Conservation (phyloP, 306 rosid genomes). For the Cicer yamashitae region DNA sequence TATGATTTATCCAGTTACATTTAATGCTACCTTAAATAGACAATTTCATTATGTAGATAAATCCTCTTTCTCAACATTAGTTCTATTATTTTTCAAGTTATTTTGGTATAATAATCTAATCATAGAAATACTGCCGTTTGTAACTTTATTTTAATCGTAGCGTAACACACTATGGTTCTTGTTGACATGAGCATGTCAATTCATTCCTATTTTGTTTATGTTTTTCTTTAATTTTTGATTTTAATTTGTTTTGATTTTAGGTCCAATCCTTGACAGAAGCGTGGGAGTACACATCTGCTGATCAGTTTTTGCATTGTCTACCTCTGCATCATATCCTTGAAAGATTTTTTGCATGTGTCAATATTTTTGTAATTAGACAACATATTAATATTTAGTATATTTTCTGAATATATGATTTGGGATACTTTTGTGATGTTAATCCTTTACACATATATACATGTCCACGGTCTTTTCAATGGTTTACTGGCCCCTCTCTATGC, state of each 20-base stretch:
- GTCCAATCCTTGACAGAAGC: conserved; percentile 83
- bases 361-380: conserved; percentile 31
- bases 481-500: conserved; percentile 86
- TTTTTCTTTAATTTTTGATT: conserved; percentile 7
- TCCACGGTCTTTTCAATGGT: conserved; percentile 95
- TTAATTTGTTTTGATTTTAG: conserved; percentile 60
- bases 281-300: conserved; percentile 86
- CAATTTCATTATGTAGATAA: conserved; percentile 16
- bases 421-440: conserved; percentile 43
- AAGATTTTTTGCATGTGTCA: conserved; percentile 30
- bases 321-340: conserved; percentile 95
- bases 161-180: background rate
- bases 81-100: conserved; percentile 18
- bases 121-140: background rate
- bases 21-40: conserved; percentile 27
- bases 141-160: conserved; percentile 28
- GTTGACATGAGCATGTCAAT: background rate
- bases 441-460: conserved; percentile 79
- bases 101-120: conserved; percentile 25
- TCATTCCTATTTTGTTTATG: conserved; percentile 23
- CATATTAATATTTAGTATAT: conserved; percentile 39
- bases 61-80: conserved; percentile 27
- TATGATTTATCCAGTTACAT: conserved; percentile 30
- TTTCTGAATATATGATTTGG: conserved; percentile 33
- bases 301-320: conserved; percentile 82